Conservation (phyloP, 768 basidiomycete species). For the Trichaptum fuscoviolaceum region DNA sequence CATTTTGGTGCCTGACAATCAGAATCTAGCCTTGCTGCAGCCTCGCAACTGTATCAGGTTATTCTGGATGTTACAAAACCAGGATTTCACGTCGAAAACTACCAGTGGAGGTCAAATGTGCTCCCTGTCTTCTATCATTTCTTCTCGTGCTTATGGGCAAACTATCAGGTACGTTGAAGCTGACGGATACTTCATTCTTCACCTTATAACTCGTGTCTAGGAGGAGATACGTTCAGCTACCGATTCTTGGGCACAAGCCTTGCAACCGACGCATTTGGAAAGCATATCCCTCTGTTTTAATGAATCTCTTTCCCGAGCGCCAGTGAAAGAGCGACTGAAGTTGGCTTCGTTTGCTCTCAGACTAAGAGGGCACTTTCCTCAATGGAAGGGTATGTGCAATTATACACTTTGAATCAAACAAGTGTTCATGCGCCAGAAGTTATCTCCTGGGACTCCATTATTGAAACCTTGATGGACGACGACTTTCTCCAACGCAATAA, state of each 20-base stretch:
- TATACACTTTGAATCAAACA: background rate
- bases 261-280: conserved; percentile 62
- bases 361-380: conserved; percentile 61
- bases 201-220: conserved; percentile 28
- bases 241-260: conserved; percentile 50
- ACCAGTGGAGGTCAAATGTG: conserved; percentile 64
- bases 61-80: conserved; percentile 62
- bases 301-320: conserved; percentile 50
- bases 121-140: conserved; percentile 53
- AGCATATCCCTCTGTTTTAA: conserved; percentile 66
- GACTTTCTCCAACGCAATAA: conserved; percentile 39
- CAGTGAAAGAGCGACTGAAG: conserved; percentile 50
- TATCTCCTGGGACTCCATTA: conserved; percentile 57
- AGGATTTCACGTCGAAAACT: conserved; percentile 53
- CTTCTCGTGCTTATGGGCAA: conserved; percentile 60
- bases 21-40: conserved; percentile 40
- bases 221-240: conserved; percentile 62
- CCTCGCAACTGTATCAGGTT: conserved; percentile 57
- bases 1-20: background rate
- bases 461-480: conserved; percentile 54
- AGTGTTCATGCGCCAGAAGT: conserved; percentile 33
- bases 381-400: conserved; percentile 52
- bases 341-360: conserved; percentile 62
- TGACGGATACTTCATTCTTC: background rate
- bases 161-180: conserved; percentile 43